A percentile compares a stretch with the other conserved stretches of the same genome.
These are phyloP conservation scores for Cyberlindnera bimundalis DNA, from an alignment of 805 yeast species.

Conservation along the genomic window DNA sequence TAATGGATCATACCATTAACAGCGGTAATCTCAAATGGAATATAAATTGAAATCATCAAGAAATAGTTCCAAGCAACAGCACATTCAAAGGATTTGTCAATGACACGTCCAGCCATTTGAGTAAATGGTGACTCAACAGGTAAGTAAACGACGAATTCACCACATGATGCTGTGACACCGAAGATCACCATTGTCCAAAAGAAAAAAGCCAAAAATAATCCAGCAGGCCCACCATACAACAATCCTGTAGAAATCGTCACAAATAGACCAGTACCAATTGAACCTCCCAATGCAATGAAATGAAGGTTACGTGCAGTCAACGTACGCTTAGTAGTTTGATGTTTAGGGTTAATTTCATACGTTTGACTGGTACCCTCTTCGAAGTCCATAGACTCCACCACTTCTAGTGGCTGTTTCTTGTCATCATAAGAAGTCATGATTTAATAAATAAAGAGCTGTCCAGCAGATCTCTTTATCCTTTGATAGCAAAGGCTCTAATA, in stretches of 20 bases:
- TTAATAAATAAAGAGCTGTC: background rate
- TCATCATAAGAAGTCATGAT: background rate
- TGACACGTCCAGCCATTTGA: slow-evolving; percentile 58
- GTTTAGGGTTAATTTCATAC: background rate
- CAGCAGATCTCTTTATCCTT: background rate
- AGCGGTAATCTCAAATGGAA: slow-evolving; percentile 68
- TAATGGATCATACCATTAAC: slow-evolving; percentile 52
- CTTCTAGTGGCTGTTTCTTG: background rate
- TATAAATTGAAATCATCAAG: slow-evolving; percentile 53
- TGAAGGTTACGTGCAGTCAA: slow-evolving; percentile 52
- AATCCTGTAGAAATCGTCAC: slow-evolving; percentile 57
- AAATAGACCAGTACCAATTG: slow-evolving; percentile 62
- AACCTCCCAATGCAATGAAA: slow-evolving; percentile 64
- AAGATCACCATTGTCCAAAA: slow-evolving; percentile 48
- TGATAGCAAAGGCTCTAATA: no score
- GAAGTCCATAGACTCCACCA: background rate
- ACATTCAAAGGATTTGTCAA: slow-evolving; percentile 64
- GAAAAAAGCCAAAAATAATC: slow-evolving; percentile 52
- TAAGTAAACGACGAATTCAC: slow-evolving; percentile 57
- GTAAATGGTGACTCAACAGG: slow-evolving; percentile 56
- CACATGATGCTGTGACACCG: slow-evolving; percentile 51
- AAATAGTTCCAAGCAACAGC: slow-evolving; percentile 63
- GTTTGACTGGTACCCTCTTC: background rate
- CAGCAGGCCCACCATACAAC: slow-evolving; percentile 53
- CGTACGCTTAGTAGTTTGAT: slow-evolving; percentile 30